Evolutionary conservation across 2,329 filamentous ascomycete genomes (phyloP), one percentile per base, ranked within the genome.

Genomic region (Rhinocladiella mackenziei): DNA sequence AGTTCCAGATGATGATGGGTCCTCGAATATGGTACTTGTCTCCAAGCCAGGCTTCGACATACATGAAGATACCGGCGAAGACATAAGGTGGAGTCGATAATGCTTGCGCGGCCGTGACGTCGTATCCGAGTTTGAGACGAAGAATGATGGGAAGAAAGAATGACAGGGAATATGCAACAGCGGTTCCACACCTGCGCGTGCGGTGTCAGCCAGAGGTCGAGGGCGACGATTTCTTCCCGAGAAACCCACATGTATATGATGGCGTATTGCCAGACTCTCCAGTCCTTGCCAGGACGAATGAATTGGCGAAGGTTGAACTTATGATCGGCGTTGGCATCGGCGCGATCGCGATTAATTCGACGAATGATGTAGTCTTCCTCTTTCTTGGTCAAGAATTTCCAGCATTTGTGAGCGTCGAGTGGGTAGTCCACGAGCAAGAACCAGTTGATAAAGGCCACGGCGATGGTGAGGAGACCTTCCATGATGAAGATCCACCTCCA

Each of bases 201-300:
- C 85, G 79, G n/a, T n/a, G 60, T 92, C 91, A n/a, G 76, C 75
- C 13, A 14, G 18, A 10, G 23, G 14, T 29, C 18, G n/a, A 36
- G 36, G 18, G 17, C 30, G 20, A 28, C 31, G 17, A 15, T 14
- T 3, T n/a, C 26, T 20, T n/a, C n/a, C n/a, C n/a, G n/a, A n/a
- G n/a, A 26, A 11, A 26, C 23, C 11, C 23, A 22, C 33, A 36
- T 23, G 31, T 41, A 40, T 6, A 23, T 25, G 8, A 33, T 14
- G 10, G 37, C 29, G 20, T 32, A 46, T 22, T 17, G 9, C 18
- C 32, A 41, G 13, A 46, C 14, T 14, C 32, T 30, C 29, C 18
- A 40, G 18, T 41, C 43, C 31, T 53, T 57, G 32, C 64, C 50
- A 41, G 60, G 59, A 1, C 46, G 28, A 18, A 64, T 28, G 20